Base-by-base conservation (phyloP, 306 rosid species). In the Castanea mollissima region DNA sequence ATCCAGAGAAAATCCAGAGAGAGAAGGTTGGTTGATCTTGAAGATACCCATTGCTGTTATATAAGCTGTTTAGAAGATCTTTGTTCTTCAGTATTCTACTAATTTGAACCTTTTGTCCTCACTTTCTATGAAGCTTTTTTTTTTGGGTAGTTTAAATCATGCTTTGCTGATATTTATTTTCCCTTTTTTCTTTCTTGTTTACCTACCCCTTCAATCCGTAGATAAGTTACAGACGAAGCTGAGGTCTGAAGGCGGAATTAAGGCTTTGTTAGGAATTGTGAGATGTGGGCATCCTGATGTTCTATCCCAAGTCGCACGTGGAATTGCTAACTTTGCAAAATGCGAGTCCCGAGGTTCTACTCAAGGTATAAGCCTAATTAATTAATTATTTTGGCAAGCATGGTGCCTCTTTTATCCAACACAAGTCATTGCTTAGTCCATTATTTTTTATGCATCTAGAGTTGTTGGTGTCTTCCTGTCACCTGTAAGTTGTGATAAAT, bases 201-300 rank as follows among this genome's bases (percentile, higher is more conserved):
- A 35, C 78, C 35, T 44, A 80, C 51, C 85, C 38, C 64, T 29
- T 35, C 63, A 32, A 52, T 55, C 38, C 6, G 13, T 59, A 96
- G 99, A 96, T 82, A 91, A 93, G 88, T 85, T 96, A 74, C 94
- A 91, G 88, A 84, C 74, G 76, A 91, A 86, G 76, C 87, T 96
- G 79, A 89, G 94, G 85, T 87, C 96, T 55, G 98, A 96, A 84
- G 99, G 99, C 63, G 98, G 98, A 77, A 87, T 96, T 29, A 96
- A 90, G 89, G 99, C 97, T 60, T 86, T 96, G 85, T 85, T 96
- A 38, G 99, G 98, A 84, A 93, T 96, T 41, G 99, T 93, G 70
- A 88, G 99, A 87, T 93, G 98, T 77, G 97, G 96, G 62, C 99
- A 96, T 83, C 93, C 99, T 15, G 98, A 96, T 77, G 99, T 95